Conservation (phyloP, 2,329 filamentous ascomycete species). For the Scytalidium sp. region DNA sequence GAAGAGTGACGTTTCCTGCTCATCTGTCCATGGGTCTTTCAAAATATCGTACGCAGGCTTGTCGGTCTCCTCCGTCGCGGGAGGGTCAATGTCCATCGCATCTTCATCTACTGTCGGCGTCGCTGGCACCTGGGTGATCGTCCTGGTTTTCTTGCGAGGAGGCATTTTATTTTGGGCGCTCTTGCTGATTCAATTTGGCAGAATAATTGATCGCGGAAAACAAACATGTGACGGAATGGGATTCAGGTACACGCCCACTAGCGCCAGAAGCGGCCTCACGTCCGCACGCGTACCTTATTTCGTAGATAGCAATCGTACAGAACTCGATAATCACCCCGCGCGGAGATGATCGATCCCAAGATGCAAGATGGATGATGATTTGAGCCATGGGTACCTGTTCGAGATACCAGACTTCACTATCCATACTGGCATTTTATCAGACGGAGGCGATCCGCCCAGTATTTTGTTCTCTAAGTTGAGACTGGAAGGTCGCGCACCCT, state of each 20-base stretch:
- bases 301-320: no score
- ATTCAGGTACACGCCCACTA: conserved; percentile 2
- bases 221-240: background rate
- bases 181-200: background rate
- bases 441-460: conserved; percentile 22
- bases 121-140: conserved; percentile 49
- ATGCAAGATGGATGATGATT: conserved; percentile 33
- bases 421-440: conserved; percentile 45
- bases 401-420: conserved; percentile 60
- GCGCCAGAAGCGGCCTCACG: conserved; percentile 10
- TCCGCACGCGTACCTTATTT: background rate
- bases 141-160: conserved; percentile 66
- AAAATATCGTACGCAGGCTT: conserved; percentile 45
- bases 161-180: conserved; percentile 50
- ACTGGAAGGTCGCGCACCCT: conserved; percentile 21
- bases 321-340: background rate
- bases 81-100: conserved; percentile 57
- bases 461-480: conserved; percentile 27
- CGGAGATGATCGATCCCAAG: conserved; percentile 4
- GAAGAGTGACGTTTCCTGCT: conserved; percentile 89
- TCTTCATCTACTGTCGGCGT: conserved; percentile 58
- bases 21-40: conserved; percentile 86
- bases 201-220: background rate
- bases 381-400: conserved; percentile 51
- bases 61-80: conserved; percentile 28